Evolutionary conservation across 2,329 filamentous ascomycete species (phyloP).

Genomic region (Didymosphaeria variabile): DNA sequence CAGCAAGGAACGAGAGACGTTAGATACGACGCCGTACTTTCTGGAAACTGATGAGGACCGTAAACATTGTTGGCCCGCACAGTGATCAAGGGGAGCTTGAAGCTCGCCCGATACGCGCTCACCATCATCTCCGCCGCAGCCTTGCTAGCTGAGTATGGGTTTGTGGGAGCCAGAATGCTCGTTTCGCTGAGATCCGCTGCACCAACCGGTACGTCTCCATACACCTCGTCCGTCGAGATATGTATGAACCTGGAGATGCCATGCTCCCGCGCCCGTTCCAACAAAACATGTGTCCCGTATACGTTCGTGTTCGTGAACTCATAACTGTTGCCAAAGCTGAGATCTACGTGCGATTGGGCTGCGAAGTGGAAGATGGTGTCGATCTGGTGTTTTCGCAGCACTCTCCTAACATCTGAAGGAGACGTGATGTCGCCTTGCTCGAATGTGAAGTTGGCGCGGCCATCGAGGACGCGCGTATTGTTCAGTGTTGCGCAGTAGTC

Average conservation of each 20-base stretch:
- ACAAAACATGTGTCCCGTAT: constrained; percentile 81
- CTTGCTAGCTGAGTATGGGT: constrained; percentile 83
- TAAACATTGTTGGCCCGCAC: constrained; percentile 87
- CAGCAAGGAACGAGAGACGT: constrained; percentile 12
- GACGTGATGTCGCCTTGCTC: constrained; percentile 82
- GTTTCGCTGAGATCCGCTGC: constrained; percentile 76
- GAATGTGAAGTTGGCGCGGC: constrained; percentile 77
- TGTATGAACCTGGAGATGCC: constrained; percentile 79
- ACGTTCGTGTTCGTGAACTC: constrained; percentile 84
- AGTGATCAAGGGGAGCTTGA: constrained; percentile 81
- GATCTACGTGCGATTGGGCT: constrained; percentile 84
- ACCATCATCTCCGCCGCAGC: constrained; percentile 86
- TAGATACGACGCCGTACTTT: constrained; percentile 66
- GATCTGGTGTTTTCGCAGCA: constrained; percentile 74
- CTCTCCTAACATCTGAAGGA: constrained; percentile 73
- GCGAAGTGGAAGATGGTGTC: constrained; percentile 87
- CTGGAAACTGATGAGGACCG: constrained; percentile 83
- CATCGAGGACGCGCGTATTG: constrained; percentile 76
- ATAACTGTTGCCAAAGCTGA: constrained; percentile 84
- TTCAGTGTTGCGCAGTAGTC: constrained; percentile 84
- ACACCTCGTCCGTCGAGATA: constrained; percentile 86
- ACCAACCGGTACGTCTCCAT: constrained; percentile 78
- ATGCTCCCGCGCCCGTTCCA: constrained; percentile 78
- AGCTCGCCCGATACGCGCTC: constrained; percentile 85
- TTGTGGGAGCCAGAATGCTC: constrained; percentile 79